A percentile compares a stretch with the other conserved stretches of the same genome.
These are phyloP conservation scores for Lunularia cruciata DNA, from an alignment of 225 moss, liverwort and hornwort species.

Conservation along the genomic window DNA sequence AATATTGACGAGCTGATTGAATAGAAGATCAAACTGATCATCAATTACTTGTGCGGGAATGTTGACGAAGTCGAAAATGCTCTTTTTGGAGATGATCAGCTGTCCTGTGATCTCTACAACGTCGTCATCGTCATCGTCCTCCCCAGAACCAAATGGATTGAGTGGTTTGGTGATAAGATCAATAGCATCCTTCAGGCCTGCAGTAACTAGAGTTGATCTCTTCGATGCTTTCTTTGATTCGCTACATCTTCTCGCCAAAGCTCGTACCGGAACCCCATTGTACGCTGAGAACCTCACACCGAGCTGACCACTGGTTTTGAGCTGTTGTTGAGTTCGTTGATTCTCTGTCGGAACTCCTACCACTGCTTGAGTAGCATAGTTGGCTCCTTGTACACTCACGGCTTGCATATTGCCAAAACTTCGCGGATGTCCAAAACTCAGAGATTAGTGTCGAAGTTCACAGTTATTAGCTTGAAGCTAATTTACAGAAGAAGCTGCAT, in stretches of 20 bases:
- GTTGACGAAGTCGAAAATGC: constrained; percentile 16
- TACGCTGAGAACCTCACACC: constrained; percentile 10
- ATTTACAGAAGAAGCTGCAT: no score
- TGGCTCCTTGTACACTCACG: not conserved
- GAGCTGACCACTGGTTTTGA: no score
- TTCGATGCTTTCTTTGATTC: not conserved
- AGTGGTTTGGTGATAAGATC: not conserved
- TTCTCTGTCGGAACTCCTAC: no score
- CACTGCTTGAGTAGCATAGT: not conserved
- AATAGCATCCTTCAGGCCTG: not conserved
- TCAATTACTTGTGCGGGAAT: not conserved
- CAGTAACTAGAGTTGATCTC: not conserved
- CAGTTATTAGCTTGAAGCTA: no score
- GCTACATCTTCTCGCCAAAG: not conserved
- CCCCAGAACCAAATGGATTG: not conserved
- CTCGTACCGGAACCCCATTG: not conserved
- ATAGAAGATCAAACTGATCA: constrained; percentile 1
- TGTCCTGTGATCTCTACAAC: constrained; percentile 10
- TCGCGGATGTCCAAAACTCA: no score
- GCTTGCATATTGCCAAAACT: constrained; percentile 4
- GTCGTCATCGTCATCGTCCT: not conserved
- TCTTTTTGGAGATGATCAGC: constrained; percentile 17
- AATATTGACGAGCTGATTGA: not conserved
- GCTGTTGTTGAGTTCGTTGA: not conserved
- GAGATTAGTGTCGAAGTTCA: no score